phyloP scores from a whole-genome alignment of 2,329 filamentous ascomycete species.

The Atkinsonella texensis region DNA sequence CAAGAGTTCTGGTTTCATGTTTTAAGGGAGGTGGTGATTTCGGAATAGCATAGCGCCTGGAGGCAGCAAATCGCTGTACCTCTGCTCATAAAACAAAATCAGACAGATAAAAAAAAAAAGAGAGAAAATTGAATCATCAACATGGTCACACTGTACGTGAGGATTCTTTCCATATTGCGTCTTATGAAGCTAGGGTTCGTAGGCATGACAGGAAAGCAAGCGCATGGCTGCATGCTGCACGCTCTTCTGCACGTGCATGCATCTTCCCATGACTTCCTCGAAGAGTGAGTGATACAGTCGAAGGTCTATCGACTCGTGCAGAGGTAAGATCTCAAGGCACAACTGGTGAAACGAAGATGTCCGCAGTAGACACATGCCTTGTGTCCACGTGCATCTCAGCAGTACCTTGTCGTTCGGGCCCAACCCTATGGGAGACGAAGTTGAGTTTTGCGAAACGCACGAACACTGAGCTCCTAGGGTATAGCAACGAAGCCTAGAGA shows the following conservation, averaged over 20 bases:
- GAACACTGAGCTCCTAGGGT: no score
- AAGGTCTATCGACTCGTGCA: no score
- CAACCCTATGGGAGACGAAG: no score
- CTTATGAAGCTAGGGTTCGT: not conserved
- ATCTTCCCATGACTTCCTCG: not conserved
- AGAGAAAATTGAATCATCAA: not conserved
- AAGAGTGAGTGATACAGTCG: not conserved
- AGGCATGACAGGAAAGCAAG: not conserved
- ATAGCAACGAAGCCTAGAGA: no score
- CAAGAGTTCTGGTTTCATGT: not conserved
- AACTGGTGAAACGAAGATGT: no score
- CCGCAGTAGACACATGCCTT: no score
- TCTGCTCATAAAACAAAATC: not conserved
- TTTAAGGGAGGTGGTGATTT: not conserved
- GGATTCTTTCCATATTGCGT: no score
- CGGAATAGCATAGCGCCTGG: slow-evolving; percentile 5
- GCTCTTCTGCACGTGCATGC: no score
- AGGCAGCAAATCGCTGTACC: slow-evolving; percentile 5
- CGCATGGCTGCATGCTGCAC: not conserved
- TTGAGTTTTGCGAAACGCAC: no score
- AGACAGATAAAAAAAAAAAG: not conserved
- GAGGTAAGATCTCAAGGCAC: no score
- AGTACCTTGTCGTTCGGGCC: no score
- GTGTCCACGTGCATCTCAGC: no score
- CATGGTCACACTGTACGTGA: not conserved